These are phyloP conservation scores for Shiraia sp. DNA, from an alignment of 2,329 filamentous ascomycete genomes.

Conservation along the genomic window DNA sequence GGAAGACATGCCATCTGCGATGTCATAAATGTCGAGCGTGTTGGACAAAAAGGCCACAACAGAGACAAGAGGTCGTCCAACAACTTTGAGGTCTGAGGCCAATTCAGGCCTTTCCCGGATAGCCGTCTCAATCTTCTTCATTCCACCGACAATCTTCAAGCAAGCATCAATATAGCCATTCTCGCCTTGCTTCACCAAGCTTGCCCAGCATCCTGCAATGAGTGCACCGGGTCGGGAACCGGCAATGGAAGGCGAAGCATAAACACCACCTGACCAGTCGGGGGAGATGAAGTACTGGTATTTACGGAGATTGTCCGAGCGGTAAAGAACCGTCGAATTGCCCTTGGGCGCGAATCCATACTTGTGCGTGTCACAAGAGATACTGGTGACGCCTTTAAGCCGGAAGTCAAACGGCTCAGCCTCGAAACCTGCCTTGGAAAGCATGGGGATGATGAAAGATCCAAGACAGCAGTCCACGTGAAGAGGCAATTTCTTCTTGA, in stretches of 20 bases:
- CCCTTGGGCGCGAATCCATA: constrained; percentile 99
- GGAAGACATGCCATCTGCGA: constrained; percentile 82
- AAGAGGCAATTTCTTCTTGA: constrained; percentile 78
- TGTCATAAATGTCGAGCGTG: constrained; percentile 89
- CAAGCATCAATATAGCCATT: constrained; percentile 86
- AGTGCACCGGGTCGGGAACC: constrained; percentile 90
- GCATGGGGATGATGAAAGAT: constrained; percentile 90
- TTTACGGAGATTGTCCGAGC: constrained; percentile 72
- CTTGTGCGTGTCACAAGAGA: constrained; percentile 97
- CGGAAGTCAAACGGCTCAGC: constrained; percentile 90
- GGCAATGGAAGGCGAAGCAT: constrained; percentile 89
- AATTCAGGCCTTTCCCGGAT: constrained; percentile 72
- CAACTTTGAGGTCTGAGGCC: constrained; percentile 71
- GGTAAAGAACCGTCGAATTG: constrained; percentile 91
- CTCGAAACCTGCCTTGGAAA: constrained; percentile 92
- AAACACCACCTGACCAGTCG: constrained; percentile 94
- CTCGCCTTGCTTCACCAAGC: constrained; percentile 85
- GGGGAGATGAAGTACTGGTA: constrained; percentile 97
- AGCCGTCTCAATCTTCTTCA: constrained; percentile 77
- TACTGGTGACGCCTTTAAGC: constrained; percentile 90
- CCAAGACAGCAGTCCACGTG: constrained; percentile 98
- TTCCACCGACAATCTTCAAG: constrained; percentile 81
- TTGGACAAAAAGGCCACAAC: constrained; percentile 87
- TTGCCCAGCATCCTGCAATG: constrained; percentile 95
- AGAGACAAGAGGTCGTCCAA: constrained; percentile 85